phyloP scores from a whole-genome alignment of 192 early-diverging fungal species.

The Coemansia sp. region DNA sequence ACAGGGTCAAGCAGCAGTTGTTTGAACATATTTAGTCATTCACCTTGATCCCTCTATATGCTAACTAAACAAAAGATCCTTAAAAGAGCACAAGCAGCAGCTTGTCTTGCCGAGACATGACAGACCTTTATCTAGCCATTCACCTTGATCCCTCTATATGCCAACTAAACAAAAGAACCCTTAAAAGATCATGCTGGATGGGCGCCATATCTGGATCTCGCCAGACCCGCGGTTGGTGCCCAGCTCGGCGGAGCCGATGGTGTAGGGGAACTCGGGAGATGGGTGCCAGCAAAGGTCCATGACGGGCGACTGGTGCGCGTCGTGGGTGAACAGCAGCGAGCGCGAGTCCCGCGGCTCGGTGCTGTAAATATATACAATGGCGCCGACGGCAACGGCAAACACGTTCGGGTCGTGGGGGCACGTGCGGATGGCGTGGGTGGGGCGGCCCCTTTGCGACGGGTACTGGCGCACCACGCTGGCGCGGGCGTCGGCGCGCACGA shows the following conservation, averaged over 20 bases:
- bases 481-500: background rate
- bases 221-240: slow-evolving; percentile 15
- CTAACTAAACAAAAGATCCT: too few relatives aligned
- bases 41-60: background rate
- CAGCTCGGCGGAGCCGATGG: slow-evolving; percentile 40
- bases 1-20: slow-evolving; percentile 45
- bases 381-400: slow-evolving; percentile 30
- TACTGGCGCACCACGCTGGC: slow-evolving; percentile 2
- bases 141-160: too few relatives aligned
- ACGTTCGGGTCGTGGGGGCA: slow-evolving; percentile 30
- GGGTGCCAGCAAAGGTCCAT: slow-evolving; percentile 48
- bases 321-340: slow-evolving; percentile 26
- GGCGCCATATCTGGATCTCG: slow-evolving; percentile 48
- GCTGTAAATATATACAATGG: slow-evolving; percentile 30
- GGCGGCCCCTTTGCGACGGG: background rate
- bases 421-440: slow-evolving; percentile 11
- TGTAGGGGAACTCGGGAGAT: slow-evolving; percentile 18
- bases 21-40: background rate
- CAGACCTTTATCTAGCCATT: too few relatives aligned
- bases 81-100: too few relatives aligned
- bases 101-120: too few relatives aligned
- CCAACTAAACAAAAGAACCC: too few relatives aligned
- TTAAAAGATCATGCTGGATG: slow-evolving; percentile 5
- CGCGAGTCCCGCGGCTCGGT: background rate
- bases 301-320: slow-evolving; percentile 30